Evolutionary conservation across 805 yeast species (phyloP), one percentile per base, ranked within the genome.

Genomic region (Starmerella bombi): DNA sequence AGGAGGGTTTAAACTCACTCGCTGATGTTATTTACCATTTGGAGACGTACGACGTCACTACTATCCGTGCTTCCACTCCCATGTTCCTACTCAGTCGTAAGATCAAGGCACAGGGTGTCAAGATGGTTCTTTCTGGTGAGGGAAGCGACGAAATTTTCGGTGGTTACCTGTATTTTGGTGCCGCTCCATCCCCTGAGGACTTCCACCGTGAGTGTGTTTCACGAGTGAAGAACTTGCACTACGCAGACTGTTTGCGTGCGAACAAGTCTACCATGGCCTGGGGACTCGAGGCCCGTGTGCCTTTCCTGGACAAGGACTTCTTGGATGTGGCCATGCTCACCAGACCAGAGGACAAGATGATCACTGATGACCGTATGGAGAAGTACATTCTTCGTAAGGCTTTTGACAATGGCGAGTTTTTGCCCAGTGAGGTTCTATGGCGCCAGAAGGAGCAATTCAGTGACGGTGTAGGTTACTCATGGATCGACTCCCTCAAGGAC

Each of bases 271-370:
- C 99, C 44, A 83, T 91, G 95, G 97, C 99, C 33, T 91, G 99
- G 99, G 99, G 99, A 64, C 74, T 91, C 50, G 99, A 91, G 69
- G 98, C 98, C 47, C 81, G 99, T 68, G 98, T 91, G 53, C 99
- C 99, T 53, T 91, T 91, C 81, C 74, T 91, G 67, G 99, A 91
- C 67, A 82, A 77, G 68, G 72, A 77, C 61, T 91, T 91, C 74
- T 69, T 91, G 63, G 83, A 88, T 57, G 74, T 82, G 34, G 76
- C 93, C 63, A 80, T 91, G 95, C 80, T 80, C 80, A 81, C 91
- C 59, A 80, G 80, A 65, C 97, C 99, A 50, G 71, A 71, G 50
- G 96, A 91, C 57, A 91, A 91, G 70, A 58, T 88, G 63, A 88
- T 88, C 61, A 58, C 63, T n/a, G 72, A 71, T 44, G 93, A 83